Conservation (phyloP, 192 early-diverging fungal genomes). For the Backusella morwellensis region DNA sequence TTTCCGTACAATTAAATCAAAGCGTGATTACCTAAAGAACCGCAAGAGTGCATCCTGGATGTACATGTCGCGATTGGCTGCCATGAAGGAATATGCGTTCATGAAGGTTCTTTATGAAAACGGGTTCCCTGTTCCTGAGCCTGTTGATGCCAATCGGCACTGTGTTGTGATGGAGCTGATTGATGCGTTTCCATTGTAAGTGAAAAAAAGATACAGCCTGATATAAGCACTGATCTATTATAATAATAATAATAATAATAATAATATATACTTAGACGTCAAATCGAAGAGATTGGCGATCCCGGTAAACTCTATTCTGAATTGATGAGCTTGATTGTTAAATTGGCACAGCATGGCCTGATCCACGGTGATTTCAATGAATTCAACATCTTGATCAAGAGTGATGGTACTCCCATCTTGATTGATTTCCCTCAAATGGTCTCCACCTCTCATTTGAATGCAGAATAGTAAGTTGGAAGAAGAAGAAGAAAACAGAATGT, state of each 20-base stretch:
- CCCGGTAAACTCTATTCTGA: constrained; percentile 92
- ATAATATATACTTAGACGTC: constrained; percentile 50
- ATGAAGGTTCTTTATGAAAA: constrained; percentile 97
- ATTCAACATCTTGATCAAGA: constrained; percentile 93
- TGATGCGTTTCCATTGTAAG: constrained; percentile 86
- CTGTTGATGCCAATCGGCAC: constrained; percentile 92
- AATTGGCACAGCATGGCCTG: constrained; percentile 89
- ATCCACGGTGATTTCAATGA: constrained; percentile 99
- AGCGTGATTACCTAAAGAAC: constrained; percentile 95
- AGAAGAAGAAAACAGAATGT: too few species aligned
- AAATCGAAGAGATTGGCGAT: constrained; percentile 81
- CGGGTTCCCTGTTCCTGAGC: constrained; percentile 94
- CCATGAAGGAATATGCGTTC: constrained; percentile 98
- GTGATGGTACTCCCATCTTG: constrained; percentile 79
- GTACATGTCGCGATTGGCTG: constrained; percentile 98
- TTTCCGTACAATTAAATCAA: constrained; percentile 95
- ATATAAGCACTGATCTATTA: too few species aligned
- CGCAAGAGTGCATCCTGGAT: constrained; percentile 97
- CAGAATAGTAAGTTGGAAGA: constrained; percentile 65
- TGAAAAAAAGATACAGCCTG: too few species aligned
- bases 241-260: too few species aligned
- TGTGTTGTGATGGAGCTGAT: constrained; percentile 96
- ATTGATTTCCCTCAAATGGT: constrained; percentile 99
- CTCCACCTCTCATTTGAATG: constrained; percentile 93
- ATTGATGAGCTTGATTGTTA: constrained; percentile 95